Base-by-base conservation (phyloP, 1,284 basidiomycete genomes). In the Pascua sp. region DNA sequence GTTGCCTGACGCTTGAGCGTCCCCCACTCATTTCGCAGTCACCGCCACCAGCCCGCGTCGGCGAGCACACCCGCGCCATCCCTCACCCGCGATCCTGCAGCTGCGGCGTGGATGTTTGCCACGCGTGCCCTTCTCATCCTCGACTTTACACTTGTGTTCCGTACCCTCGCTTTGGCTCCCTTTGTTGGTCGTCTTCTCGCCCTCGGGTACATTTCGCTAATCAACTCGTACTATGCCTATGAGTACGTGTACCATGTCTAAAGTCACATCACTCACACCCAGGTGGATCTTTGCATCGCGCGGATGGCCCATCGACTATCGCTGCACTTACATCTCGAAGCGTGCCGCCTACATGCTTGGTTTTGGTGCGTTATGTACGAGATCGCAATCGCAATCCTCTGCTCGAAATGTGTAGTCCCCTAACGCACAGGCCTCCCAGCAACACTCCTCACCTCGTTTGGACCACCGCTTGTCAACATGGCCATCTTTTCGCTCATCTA, bases 161-260 rank as follows among this genome's bases (percentile, higher is more conserved):
- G 69, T 5, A 41, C 71, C 36, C 64, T 76, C n/a, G 60, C 60
- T 13, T 60, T 72, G n/a, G 49, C 77, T 5, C 78, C 78, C 0
- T 42, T 68, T 18, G 16, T 77, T 15, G 77, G 77, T 0, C 49
- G 62, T 37, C 55, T 61, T 15, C 16, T 67, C 3, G 60, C 66
- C 1, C 67, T 76, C 15, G 54, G 51, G 1, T 77, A 76, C 62
- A 73, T 77, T 63, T 71, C 70, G 53, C 59, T 76, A 40, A 69
- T 78, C 47, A 71, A 77, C 55, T 57, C 72, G 8, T 78, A 72
- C 62, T 78, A 78, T 55, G 73, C 66, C 51, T 79, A 76, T 57
- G 76, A 78, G 73, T 77, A 60, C 62, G 75, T 71, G 8, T 11
- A 24, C 1, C 36, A 13, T 9, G 17, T 15, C 32, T 9, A 7